Percentiles rank a stretch among this genome's conserved stretches.
Conservation (phyloP, 1,284 basidiomycete genomes). For the Puccinia brachypodii region DNA sequence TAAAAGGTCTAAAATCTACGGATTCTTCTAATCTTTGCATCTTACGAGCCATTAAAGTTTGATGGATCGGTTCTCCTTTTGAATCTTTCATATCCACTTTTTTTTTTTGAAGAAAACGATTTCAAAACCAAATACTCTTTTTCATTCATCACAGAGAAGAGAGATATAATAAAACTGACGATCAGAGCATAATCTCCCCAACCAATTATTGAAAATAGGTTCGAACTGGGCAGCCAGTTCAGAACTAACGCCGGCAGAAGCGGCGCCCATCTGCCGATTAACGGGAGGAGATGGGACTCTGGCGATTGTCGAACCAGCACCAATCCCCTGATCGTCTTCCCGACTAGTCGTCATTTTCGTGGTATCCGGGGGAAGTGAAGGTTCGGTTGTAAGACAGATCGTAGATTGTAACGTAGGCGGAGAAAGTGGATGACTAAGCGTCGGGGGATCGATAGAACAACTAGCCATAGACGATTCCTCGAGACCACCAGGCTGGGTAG, state of each 20-base stretch:
- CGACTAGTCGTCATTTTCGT: neutral
- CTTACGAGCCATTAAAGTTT: slow-evolving; percentile 93
- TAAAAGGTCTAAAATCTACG: slow-evolving; percentile 95
- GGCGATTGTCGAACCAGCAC: neutral
- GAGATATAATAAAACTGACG: slow-evolving; percentile 61
- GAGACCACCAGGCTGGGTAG: neutral
- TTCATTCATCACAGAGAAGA: slow-evolving; percentile 33
- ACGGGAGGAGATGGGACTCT: slow-evolving; percentile 38
- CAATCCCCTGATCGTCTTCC: neutral
- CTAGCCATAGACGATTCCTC: neutral
- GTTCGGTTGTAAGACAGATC: no score
- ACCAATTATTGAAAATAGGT: slow-evolving; percentile 83
- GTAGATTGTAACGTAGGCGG: no score
- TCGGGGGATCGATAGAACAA: neutral
- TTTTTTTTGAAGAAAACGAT: slow-evolving; percentile 13
- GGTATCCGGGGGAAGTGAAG: neutral
- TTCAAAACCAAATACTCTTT: neutral
- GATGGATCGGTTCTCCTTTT: slow-evolving; percentile 96
- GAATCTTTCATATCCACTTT: slow-evolving; percentile 86
- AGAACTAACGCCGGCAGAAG: slow-evolving; percentile 56
- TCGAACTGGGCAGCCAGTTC: slow-evolving; percentile 83
- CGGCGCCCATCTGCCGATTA: slow-evolving; percentile 51
- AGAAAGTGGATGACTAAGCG: no score
- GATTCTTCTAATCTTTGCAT: slow-evolving; percentile 95
- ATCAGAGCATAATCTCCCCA: slow-evolving; percentile 86